Percentiles rank a stretch among this genome's conserved stretches.
phyloP scores from a whole-genome alignment of 345 rosid genomes.

The Hypericum perforatum region DNA sequence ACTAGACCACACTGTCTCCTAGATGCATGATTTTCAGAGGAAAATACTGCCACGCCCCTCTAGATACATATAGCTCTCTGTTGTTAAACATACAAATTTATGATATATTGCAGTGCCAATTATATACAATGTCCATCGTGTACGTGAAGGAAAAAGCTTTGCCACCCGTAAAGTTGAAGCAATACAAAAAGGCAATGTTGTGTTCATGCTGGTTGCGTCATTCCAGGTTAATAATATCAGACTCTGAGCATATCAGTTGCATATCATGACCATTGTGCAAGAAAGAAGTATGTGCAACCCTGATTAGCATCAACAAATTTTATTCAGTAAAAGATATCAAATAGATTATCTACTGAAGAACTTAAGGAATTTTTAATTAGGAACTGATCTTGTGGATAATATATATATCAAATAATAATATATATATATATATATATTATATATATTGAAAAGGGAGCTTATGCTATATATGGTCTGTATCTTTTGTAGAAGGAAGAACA shows the following conservation, averaged over 20 bases:
- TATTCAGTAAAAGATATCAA: too few species aligned
- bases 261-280: too few species aligned
- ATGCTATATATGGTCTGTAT: constrained; percentile 4
- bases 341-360: too few species aligned
- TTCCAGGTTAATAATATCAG: constrained; percentile 51
- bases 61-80: neutral
- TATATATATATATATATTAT: neutral
- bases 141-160: constrained; percentile 90
- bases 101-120: constrained; percentile 62
- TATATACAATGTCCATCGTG: constrained; percentile 60
- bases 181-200: constrained; percentile 67
- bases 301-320: too few species aligned
- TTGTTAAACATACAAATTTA: neutral
- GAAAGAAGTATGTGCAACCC: too few species aligned
- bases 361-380: too few species aligned
- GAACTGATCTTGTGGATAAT: too few species aligned
- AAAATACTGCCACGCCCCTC: too few species aligned
- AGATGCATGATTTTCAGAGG: too few species aligned
- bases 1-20: too few species aligned
- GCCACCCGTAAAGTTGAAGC: constrained; percentile 93
- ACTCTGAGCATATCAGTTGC: too few species aligned
- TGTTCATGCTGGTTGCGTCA: constrained; percentile 78
- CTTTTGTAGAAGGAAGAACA: constrained; percentile 51
- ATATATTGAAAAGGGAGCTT: neutral
- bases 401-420: too few species aligned